Conservation (phyloP, 805 yeast species). For the Huiozyma sinensis region DNA sequence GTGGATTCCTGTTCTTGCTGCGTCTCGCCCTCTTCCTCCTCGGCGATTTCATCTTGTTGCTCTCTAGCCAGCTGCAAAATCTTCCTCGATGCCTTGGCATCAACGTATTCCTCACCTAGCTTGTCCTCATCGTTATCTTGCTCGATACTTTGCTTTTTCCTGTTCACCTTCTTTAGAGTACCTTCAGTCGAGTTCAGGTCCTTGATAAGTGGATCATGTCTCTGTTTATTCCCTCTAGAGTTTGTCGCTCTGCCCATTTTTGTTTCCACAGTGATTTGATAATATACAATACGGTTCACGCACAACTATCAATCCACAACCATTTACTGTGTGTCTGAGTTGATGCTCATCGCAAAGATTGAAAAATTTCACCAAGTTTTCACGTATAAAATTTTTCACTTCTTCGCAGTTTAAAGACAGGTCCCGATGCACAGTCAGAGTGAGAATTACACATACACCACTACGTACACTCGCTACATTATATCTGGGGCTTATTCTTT, state of each 20-base stretch:
- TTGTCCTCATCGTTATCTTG: constrained; percentile 29
- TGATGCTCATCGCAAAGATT: too few relatives aligned
- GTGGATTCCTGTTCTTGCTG: constrained; percentile 22
- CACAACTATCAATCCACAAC: too few relatives aligned
- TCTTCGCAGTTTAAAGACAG: constrained; percentile 1
- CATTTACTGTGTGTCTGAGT: too few relatives aligned
- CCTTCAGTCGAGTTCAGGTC: constrained; percentile 74
- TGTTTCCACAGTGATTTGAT: background rate
- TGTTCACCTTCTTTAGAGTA: constrained; percentile 40
- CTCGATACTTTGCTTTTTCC: constrained; percentile 25
- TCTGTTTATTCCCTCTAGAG: constrained; percentile 40
- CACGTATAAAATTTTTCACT: background rate
- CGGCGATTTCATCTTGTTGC: constrained; percentile 84
- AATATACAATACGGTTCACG: too few relatives aligned
- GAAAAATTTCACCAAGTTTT: too few relatives aligned
- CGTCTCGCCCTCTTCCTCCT: constrained; percentile 40
- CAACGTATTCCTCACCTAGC: constrained; percentile 47
- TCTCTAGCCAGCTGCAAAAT: constrained; percentile 82
- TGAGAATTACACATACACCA: too few relatives aligned
- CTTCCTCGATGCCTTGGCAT: constrained; percentile 72
- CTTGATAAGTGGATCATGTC: constrained; percentile 73
- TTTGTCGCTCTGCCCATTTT: constrained; percentile 60
- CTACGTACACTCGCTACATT: background rate
- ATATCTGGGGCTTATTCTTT: background rate
- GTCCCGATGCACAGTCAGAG: too few relatives aligned